Percentiles rank a stretch among this genome's conserved stretches.
These are phyloP conservation scores for Fusarium pseudonygamai DNA, from an alignment of 2,329 filamentous ascomycete genomes.

Conservation along the genomic window DNA sequence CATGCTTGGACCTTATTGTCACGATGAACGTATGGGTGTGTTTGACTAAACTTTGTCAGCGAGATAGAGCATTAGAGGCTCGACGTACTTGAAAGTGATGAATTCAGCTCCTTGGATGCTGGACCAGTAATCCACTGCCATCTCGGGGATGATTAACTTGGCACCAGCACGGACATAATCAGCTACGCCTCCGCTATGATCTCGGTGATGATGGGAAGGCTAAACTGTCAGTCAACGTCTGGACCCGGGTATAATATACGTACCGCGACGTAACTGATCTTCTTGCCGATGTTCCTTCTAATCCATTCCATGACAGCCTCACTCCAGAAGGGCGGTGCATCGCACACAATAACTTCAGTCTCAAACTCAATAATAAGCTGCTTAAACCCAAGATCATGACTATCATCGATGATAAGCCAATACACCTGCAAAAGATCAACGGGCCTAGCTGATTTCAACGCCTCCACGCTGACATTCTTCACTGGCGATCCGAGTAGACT, in stretches of 20 bases:
- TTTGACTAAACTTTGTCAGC: not conserved
- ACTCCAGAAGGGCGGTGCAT: constrained; percentile 12
- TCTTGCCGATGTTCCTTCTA: constrained; percentile 4
- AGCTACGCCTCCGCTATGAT: constrained; percentile 12
- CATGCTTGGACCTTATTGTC: constrained; percentile 8
- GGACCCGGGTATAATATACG: no score
- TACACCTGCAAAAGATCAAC: not conserved
- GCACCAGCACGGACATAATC: constrained; percentile 6
- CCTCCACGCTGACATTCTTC: not conserved
- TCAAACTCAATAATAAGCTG: constrained; percentile 31
- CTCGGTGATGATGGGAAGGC: constrained; percentile 30
- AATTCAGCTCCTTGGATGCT: not conserved
- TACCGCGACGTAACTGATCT: constrained; percentile 15
- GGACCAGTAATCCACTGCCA: constrained; percentile 18
- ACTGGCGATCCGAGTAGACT: constrained; percentile 18
- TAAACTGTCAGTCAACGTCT: not conserved
- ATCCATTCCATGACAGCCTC: constrained; percentile 20
- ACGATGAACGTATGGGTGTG: constrained; percentile 8
- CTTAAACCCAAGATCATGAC: constrained; percentile 7
- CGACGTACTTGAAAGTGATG: constrained; percentile 21
- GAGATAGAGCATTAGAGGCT: rapidly evolving
- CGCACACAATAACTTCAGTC: constrained; percentile 19
- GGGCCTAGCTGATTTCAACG: not conserved
- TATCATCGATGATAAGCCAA: constrained; percentile 21
- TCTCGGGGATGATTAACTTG: constrained; percentile 13